phyloP scores from a whole-genome alignment of 805 yeast genomes.

The Maudiozyma pseudohumilis region DNA sequence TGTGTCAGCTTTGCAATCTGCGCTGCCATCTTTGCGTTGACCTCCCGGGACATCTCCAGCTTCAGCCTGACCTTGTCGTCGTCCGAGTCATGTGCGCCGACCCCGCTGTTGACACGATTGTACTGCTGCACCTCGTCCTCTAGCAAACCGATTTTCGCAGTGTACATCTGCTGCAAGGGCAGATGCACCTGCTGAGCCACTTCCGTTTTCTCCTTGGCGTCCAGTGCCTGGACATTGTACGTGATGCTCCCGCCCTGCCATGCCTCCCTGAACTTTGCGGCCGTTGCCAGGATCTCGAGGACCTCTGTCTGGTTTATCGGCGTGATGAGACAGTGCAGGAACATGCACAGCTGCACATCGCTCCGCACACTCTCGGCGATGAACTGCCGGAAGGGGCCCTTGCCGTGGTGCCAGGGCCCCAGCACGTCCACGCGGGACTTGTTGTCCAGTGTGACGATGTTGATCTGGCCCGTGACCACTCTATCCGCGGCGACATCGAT shows the following conservation, averaged over 20 bases:
- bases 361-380: not conserved
- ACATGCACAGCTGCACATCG: not conserved
- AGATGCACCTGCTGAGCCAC: not conserved
- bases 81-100: not conserved
- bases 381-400: too few relatives aligned
- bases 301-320: constrained; percentile 50
- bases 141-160: not conserved
- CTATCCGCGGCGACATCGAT: not conserved
- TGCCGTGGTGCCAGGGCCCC: too few relatives aligned
- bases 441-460: too few relatives aligned
- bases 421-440: too few relatives aligned
- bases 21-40: not conserved
- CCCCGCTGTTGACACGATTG: not conserved
- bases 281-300: constrained; percentile 62
- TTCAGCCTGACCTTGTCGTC: not conserved
- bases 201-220: not conserved
- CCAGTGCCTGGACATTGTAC: not conserved
- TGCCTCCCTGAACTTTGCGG: constrained; percentile 28
- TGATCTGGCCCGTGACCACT: not conserved
- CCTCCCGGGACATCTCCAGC: not conserved
- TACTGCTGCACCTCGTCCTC: not conserved
- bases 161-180: not conserved
- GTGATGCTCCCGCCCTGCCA: not conserved
- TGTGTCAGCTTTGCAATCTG: constrained; percentile 14
- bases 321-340: not conserved